A percentile compares a stretch with the other conserved stretches of the same genome.
Evolutionary conservation across 805 yeast genomes (phyloP).

Genomic region (Wickerhamiella azymoides): DNA sequence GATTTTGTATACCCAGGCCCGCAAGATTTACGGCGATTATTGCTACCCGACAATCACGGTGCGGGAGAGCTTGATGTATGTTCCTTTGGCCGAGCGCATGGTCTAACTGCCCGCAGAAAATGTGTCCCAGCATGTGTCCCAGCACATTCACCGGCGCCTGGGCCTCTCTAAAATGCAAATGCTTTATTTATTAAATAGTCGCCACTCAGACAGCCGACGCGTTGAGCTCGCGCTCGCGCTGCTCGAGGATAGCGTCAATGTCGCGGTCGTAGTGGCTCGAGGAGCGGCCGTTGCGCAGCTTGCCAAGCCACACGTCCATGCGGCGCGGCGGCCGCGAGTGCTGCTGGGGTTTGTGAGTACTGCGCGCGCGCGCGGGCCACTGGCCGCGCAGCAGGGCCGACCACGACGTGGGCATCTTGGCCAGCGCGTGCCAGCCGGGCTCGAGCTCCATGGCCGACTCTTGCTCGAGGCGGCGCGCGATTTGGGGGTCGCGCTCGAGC

Average conservation of each 20-base stretch:
- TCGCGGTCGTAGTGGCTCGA: slow-evolving; percentile 25
- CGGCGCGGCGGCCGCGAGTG: slow-evolving; percentile 13
- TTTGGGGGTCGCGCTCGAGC: slow-evolving; percentile 52
- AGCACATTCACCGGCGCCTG: no score
- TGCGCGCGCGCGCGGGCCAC: slow-evolving; percentile 15
- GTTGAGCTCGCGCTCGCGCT: slow-evolving; percentile 25
- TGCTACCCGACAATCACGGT: slow-evolving; percentile 31
- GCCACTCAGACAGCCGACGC: not conserved
- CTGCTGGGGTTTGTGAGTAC: not conserved
- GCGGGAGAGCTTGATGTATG: slow-evolving; percentile 18
- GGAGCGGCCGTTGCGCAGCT: slow-evolving; percentile 19
- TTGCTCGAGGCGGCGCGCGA: slow-evolving; percentile 58
- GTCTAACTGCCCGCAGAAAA: no score
- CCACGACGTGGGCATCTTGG: slow-evolving; percentile 60
- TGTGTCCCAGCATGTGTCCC: no score
- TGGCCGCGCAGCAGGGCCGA: slow-evolving; percentile 35
- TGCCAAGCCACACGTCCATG: slow-evolving; percentile 17
- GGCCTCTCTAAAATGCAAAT: no score
- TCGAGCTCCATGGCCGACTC: slow-evolving; percentile 58
- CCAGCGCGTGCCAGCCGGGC: slow-evolving; percentile 37
- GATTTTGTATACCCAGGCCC: slow-evolving; percentile 23
- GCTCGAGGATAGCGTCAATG: slow-evolving; percentile 25
- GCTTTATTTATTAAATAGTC: not conserved
- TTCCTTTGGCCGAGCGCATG: slow-evolving; percentile 15
- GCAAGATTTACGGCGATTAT: slow-evolving; percentile 28